Conservation (phyloP, 2,329 filamentous ascomycete species). For the Fusarium papillatum region DNA sequence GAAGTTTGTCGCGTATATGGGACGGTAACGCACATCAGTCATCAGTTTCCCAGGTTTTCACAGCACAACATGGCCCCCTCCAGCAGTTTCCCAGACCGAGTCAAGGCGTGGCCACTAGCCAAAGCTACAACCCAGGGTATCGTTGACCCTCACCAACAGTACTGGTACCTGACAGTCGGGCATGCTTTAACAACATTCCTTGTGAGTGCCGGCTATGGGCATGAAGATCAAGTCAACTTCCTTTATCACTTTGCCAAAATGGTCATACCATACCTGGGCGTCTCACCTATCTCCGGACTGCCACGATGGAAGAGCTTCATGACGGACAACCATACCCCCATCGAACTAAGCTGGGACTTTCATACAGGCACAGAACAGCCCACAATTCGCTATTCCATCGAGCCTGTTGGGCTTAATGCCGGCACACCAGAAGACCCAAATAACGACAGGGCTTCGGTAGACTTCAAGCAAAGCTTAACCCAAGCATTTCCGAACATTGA, state of each 20-base stretch:
- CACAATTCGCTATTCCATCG: constrained; percentile 50
- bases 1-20: neutral
- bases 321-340: constrained; percentile 53
- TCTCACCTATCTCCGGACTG: neutral
- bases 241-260: constrained; percentile 1
- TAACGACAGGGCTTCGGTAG: constrained; percentile 30
- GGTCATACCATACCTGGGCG: constrained; percentile 7
- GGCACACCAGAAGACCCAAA: constrained; percentile 41
- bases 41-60: neutral
- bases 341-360: constrained; percentile 56
- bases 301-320: constrained; percentile 53
- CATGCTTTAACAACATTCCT: neutral
- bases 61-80: neutral
- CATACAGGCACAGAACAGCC: constrained; percentile 31
- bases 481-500: constrained; percentile 2
- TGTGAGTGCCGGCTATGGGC: neutral
- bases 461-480: neutral
- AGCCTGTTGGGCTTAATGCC: constrained; percentile 47
- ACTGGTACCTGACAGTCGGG: constrained; percentile 9
- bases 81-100: too few relatives aligned
- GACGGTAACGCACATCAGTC: neutral
- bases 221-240: neutral
- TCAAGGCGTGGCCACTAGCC: neutral
- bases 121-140: neutral
- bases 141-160: neutral